Percentiles rank a stretch among this genome's conserved stretches.
phyloP scores from a whole-genome alignment of 2,329 filamentous ascomycete species.

The Colletotrichum liriopes region DNA sequence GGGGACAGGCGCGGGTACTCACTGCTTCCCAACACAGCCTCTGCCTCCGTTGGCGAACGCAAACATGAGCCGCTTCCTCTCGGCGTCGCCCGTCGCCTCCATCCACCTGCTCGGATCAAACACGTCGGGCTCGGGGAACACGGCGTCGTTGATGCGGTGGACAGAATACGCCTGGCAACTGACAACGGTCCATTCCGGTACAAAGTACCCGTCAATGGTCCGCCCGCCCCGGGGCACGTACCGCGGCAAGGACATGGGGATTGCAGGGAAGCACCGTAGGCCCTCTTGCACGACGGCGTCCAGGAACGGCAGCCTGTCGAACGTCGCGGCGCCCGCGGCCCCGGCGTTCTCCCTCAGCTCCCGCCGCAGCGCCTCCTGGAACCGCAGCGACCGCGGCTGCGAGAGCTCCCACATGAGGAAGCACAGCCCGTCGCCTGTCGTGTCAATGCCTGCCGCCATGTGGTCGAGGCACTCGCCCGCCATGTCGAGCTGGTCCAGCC shows the following conservation, averaged over 20 bases:
- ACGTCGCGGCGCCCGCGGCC: constrained; percentile 44
- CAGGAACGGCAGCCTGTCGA: constrained; percentile 71
- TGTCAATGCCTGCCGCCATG: constrained; percentile 81
- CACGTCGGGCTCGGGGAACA: constrained; percentile 83
- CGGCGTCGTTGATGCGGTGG: constrained; percentile 72
- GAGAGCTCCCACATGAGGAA: constrained; percentile 82
- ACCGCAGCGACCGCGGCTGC: constrained; percentile 65
- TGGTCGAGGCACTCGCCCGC: constrained; percentile 81
- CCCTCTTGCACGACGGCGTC: constrained; percentile 77
- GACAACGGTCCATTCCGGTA: constrained; percentile 70
- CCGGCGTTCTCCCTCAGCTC: constrained; percentile 65
- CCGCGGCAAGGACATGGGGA: constrained; percentile 77
- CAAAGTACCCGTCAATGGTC: constrained; percentile 67
- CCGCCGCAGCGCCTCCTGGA: constrained; percentile 67
- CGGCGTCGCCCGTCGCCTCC: constrained; percentile 79
- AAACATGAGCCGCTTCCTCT: constrained; percentile 75
- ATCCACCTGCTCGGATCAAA: constrained; percentile 92
- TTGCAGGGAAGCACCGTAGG: constrained; percentile 74
- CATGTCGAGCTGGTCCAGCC: constrained; percentile 68
- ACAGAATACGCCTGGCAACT: constrained; percentile 75
- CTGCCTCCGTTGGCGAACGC: constrained; percentile 77
- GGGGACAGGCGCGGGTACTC: constrained; percentile 52
- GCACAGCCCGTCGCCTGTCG: constrained; percentile 78
- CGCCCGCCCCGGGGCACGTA: constrained; percentile 70
- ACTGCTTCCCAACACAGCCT: constrained; percentile 79